Evolutionary conservation across 2,329 filamentous ascomycete species (phyloP).

Genomic region (Aureobasidium leucospermi): DNA sequence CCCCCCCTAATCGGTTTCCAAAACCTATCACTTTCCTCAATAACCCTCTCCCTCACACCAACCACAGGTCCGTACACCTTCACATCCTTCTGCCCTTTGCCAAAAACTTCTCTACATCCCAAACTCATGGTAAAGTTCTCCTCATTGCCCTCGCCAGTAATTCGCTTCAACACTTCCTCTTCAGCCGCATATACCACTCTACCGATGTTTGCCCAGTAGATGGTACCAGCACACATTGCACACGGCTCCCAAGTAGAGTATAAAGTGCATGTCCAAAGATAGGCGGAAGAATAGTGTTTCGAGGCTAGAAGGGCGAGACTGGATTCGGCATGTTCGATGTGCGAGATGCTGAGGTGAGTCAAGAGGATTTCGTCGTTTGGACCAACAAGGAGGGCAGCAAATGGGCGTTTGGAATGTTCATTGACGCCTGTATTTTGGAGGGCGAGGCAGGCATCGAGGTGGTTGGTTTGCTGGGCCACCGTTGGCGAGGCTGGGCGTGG

Average conservation of each 20-base stretch:
- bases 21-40: constrained; percentile 40
- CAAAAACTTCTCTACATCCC: constrained; percentile 42
- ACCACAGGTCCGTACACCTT: constrained; percentile 44
- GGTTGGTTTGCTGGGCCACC: not conserved
- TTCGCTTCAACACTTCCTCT: constrained; percentile 38
- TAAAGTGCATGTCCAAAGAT: constrained; percentile 43
- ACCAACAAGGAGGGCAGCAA: constrained; percentile 41
- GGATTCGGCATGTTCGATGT: constrained; percentile 48
- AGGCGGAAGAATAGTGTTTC: constrained; percentile 41
- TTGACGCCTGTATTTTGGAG: constrained; percentile 39
- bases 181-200: constrained; percentile 45
- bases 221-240: constrained; percentile 44
- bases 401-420: constrained; percentile 41
- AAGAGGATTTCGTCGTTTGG: constrained; percentile 46
- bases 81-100: constrained; percentile 41
- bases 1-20: constrained; percentile 28
- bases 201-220: constrained; percentile 49
- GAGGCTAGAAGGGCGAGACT: constrained; percentile 44
- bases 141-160: constrained; percentile 42
- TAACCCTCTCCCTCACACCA: constrained; percentile 38
- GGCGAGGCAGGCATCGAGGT: constrained; percentile 28
- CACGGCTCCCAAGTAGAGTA: constrained; percentile 51
- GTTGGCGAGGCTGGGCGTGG: not conserved
- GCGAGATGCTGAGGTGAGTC: constrained; percentile 44
- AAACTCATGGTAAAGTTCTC: constrained; percentile 48